A percentile compares a stretch with the other conserved stretches of the same genome.
phyloP scores from a whole-genome alignment of 176 grass and related monocot species.

The Musa beccarii region DNA sequence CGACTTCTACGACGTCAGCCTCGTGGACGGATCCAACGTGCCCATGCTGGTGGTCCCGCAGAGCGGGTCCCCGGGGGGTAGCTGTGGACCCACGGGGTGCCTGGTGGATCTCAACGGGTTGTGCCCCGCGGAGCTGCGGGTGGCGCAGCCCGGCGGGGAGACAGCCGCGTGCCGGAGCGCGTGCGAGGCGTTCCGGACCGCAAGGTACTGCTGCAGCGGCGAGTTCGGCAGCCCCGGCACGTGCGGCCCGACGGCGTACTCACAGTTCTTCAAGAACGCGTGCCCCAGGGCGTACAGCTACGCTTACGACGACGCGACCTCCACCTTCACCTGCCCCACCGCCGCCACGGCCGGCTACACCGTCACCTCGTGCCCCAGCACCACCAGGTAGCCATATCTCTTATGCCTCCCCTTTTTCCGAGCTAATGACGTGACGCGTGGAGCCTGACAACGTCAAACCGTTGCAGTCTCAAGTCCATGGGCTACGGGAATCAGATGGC shows the following conservation, averaged over 20 bases:
- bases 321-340: slow-evolving; percentile 2
- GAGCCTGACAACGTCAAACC: not conserved
- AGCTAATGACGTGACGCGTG: too few species aligned
- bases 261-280: slow-evolving; percentile 3
- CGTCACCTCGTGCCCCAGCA: not conserved
- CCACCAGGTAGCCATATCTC: not conserved
- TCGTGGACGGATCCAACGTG: slow-evolving; percentile 7
- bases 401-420: not conserved
- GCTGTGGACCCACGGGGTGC: not conserved
- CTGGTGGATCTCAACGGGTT: slow-evolving; percentile 27
- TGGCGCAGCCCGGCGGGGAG: slow-evolving; percentile 26
- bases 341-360: not conserved
- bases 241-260: not conserved
- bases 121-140: slow-evolving; percentile 20
- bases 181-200: slow-evolving; percentile 33
- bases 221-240: not conserved
- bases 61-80: not conserved
- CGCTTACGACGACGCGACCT: slow-evolving; percentile 8
- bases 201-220: not conserved
- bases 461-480: not conserved
- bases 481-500: not conserved
- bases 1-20: slow-evolving; percentile 6
- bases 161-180: slow-evolving; percentile 47
- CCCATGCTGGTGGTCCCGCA: not conserved
- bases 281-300: slow-evolving; percentile 7